Evolutionary conservation across 352 stramenopile species (phyloP).

Genomic region (Lagenidium giganteum): DNA sequence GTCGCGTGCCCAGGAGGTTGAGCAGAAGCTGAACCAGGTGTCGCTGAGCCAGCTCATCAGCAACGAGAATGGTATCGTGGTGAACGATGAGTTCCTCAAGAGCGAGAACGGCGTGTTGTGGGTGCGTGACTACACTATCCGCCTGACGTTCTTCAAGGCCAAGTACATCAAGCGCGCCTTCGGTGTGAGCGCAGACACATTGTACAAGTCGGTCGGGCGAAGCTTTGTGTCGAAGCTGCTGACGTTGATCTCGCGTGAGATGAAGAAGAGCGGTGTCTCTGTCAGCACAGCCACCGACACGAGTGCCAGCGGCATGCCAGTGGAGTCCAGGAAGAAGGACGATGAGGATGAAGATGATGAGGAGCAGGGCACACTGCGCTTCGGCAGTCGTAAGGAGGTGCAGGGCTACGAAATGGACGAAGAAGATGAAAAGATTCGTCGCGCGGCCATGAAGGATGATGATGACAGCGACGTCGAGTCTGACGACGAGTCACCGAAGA

Average conservation of each 20-base stretch:
- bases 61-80: constrained; percentile 88
- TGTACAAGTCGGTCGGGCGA: constrained; percentile 84
- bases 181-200: constrained; percentile 91
- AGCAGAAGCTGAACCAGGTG: constrained; percentile 91
- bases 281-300: constrained; percentile 41
- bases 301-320: constrained; percentile 29
- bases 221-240: constrained; percentile 92
- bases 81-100: constrained; percentile 89
- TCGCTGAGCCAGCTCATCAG: constrained; percentile 92
- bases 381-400: constrained; percentile 74
- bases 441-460: constrained; percentile 40
- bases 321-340: constrained; percentile 42
- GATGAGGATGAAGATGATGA: constrained; percentile 80
- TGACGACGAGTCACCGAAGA: constrained; percentile 28
- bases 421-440: constrained; percentile 90
- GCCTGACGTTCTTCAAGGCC: constrained; percentile 91
- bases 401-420: constrained; percentile 93
- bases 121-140: constrained; percentile 97
- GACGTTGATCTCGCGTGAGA: constrained; percentile 92
- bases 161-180: constrained; percentile 96
- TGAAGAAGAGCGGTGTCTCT: constrained; percentile 81
- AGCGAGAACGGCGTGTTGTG: constrained; percentile 89
- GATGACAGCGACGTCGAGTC: constrained; percentile 62
- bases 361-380: constrained; percentile 84
- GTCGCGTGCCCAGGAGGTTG: constrained; percentile 63